Conservation (phyloP, 306 rosid genomes). For the Calophaca sinica region DNA sequence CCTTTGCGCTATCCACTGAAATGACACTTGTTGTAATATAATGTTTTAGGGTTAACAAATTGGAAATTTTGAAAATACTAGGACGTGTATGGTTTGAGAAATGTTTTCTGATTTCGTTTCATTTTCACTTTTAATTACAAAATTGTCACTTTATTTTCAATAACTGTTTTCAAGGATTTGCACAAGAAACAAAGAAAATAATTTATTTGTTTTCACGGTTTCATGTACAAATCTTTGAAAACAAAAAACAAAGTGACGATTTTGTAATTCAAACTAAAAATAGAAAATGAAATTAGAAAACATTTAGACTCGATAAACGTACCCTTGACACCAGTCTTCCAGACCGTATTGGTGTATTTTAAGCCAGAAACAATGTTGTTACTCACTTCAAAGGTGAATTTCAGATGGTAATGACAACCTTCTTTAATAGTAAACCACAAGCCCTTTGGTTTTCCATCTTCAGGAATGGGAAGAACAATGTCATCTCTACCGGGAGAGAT, state of each 20-base stretch:
- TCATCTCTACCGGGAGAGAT: constrained; percentile 71
- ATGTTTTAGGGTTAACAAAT: no score
- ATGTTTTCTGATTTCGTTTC: no score
- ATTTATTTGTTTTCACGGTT: no score
- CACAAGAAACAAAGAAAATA: no score
- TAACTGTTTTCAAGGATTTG: no score
- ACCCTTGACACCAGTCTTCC: constrained; percentile 91
- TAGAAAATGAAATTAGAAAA: not conserved
- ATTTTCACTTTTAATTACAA: no score
- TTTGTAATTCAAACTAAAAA: not conserved
- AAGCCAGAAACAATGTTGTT: constrained; percentile 93
- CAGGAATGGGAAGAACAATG: constrained; percentile 78
- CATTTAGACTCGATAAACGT: constrained; percentile 1
- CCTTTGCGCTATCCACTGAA: constrained; percentile 85
- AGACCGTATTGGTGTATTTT: constrained; percentile 85
- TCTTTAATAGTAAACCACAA: constrained; percentile 94
- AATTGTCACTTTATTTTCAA: no score
- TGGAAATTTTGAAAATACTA: no score
- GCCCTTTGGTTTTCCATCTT: constrained; percentile 82
- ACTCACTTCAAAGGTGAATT: constrained; percentile 75
- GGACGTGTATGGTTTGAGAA: no score
- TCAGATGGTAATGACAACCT: constrained; percentile 77
- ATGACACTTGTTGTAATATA: not conserved
- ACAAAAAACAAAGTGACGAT: not conserved
- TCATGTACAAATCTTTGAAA: no score